Evolutionary conservation across 192 early-diverging fungal species (phyloP).

Genomic region (Coemansia sp.): DNA sequence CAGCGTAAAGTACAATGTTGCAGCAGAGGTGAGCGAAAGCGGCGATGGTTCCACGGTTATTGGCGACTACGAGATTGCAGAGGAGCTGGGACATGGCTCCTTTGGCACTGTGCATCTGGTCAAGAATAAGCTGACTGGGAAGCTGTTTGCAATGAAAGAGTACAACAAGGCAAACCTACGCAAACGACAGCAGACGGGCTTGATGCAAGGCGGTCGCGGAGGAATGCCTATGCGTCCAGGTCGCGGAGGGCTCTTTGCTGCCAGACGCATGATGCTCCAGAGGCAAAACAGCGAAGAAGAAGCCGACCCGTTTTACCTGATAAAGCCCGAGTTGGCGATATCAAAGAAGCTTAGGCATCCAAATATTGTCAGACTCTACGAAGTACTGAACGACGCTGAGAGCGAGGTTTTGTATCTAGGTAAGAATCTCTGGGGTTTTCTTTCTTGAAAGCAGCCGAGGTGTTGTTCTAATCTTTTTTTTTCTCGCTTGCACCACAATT

Average conservation of each 20-base stretch:
- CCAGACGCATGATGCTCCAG: constrained; percentile 28
- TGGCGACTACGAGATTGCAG: constrained; percentile 80
- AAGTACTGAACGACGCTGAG: constrained; percentile 89
- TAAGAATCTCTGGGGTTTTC: background rate
- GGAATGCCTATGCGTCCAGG: constrained; percentile 7
- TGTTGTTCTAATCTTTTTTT: background rate
- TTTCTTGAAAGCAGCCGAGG: background rate
- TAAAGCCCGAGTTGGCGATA: constrained; percentile 88
- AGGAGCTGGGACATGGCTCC: constrained; percentile 81
- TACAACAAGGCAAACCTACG: constrained; percentile 86
- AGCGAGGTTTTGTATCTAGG: constrained; percentile 78
- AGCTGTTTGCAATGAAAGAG: constrained; percentile 82
- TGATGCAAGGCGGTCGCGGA: constrained; percentile 57
- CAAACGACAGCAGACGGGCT: constrained; percentile 63
- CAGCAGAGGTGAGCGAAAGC: constrained; percentile 71
- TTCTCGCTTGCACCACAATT: background rate
- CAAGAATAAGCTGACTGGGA: constrained; percentile 56
- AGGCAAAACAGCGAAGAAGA: constrained; percentile 36
- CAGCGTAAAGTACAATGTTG: constrained; percentile 48
- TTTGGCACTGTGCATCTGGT: constrained; percentile 88
- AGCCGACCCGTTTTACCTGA: constrained; percentile 79
- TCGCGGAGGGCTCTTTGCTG: constrained; percentile 40
- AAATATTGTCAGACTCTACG: constrained; percentile 84
- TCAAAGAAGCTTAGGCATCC: constrained; percentile 92
- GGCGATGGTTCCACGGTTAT: constrained; percentile 72